Evolutionary conservation across 768 basidiomycete species (phyloP).

Genomic region (Lactarius akahatsu): DNA sequence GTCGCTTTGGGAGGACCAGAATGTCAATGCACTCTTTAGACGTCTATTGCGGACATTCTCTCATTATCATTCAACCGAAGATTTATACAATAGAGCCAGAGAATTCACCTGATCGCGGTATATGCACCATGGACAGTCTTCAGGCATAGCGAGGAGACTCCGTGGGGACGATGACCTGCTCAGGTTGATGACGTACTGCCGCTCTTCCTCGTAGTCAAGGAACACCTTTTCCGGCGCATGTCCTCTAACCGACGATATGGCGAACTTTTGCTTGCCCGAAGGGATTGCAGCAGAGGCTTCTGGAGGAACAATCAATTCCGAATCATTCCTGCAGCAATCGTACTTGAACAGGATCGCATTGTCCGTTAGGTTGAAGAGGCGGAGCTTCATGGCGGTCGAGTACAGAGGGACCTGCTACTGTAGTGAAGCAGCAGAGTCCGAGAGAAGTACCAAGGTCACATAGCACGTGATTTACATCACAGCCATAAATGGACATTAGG

Average conservation of each 20-base stretch:
- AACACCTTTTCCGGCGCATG: constrained; percentile 30
- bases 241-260: background rate
- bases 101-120: constrained; percentile 53
- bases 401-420: background rate
- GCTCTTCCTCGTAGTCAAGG: constrained; percentile 9
- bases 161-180: constrained; percentile 5
- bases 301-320: constrained; percentile 1
- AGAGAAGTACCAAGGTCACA: background rate
- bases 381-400: constrained; percentile 31
- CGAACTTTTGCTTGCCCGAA: constrained; percentile 19
- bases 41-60: constrained; percentile 39
- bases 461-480: constrained; percentile 2
- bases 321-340: background rate
- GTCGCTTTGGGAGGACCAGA: constrained; percentile 58
- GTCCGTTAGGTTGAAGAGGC: constrained; percentile 41
- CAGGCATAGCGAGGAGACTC: constrained; percentile 41
- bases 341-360: constrained; percentile 32
- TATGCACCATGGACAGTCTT: constrained; percentile 56
- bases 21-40: constrained; percentile 47
- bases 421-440: background rate
- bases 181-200: constrained; percentile 9
- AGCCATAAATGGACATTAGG: background rate
- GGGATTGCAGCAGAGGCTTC: constrained; percentile 22
- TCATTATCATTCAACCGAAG: background rate
- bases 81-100: background rate